These are phyloP conservation scores for Clarkia xantiana DNA, from an alignment of 345 rosid species.

Conservation along the genomic window DNA sequence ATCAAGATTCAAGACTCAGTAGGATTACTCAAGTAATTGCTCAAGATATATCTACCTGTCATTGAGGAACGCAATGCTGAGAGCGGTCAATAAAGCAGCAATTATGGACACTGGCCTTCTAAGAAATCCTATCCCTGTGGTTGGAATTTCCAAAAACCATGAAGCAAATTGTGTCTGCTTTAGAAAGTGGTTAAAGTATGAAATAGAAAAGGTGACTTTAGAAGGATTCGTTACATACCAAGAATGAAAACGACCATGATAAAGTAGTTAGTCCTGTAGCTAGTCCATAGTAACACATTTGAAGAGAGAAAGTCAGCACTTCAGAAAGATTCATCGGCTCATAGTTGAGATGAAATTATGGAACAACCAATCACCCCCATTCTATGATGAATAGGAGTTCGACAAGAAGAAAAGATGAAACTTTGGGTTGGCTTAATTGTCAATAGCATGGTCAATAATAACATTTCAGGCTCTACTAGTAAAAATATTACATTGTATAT, in stretches of 20 bases:
- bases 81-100: conserved; percentile 56
- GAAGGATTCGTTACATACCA: conserved; percentile 19
- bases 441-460: too few relatives aligned
- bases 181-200: too few relatives aligned
- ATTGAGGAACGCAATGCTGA: conserved; percentile 68
- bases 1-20: too few relatives aligned
- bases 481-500: too few relatives aligned
- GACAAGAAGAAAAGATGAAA: too few relatives aligned
- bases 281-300: conserved; percentile 12
- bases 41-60: conserved; percentile 45
- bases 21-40: neutral
- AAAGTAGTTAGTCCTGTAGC: conserved; percentile 95
- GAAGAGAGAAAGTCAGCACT: neutral
- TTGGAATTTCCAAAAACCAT: neutral
- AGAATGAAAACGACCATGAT: conserved; percentile 67
- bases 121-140: conserved; percentile 30
- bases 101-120: conserved; percentile 75
- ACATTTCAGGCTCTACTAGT: too few relatives aligned
- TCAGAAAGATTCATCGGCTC: neutral
- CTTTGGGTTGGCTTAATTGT: too few relatives aligned
- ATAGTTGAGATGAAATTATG: neutral
- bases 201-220: too few relatives aligned
- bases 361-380: too few relatives aligned
- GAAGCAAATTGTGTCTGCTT: too few relatives aligned
- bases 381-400: too few relatives aligned